Conservation (phyloP, 331 rosid genomes). For the Spiraea crenata region DNA sequence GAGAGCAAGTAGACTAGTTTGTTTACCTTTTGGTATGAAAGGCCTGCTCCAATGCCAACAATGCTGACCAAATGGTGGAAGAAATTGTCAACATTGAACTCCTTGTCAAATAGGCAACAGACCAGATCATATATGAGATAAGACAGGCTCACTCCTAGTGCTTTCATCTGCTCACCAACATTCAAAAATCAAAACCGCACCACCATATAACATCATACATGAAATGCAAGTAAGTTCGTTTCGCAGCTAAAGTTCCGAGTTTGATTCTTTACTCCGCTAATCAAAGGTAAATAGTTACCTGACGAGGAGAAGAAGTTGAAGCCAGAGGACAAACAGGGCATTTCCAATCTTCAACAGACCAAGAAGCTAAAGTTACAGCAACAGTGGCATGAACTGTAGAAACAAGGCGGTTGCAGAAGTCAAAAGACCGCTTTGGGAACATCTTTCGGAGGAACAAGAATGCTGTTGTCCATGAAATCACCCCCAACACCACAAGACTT, state of each 20-base stretch:
- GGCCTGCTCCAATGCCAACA: conserved; percentile 72
- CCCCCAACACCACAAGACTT: conserved; percentile 47
- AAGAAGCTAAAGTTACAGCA: conserved; percentile 64
- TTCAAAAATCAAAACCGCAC: neutral
- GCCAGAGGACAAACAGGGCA: conserved; percentile 72
- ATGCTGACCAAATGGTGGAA: conserved; percentile 85
- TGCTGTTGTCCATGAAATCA: conserved; percentile 62
- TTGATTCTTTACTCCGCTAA: no score
- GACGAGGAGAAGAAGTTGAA: conserved; percentile 50
- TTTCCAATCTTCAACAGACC: conserved; percentile 69
- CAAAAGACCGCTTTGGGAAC: conserved; percentile 51
- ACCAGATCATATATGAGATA: conserved; percentile 70
- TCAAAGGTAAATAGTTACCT: conserved; percentile 34
- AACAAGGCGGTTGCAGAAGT: conserved; percentile 64
- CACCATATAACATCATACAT: neutral
- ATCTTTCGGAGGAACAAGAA: conserved; percentile 48
- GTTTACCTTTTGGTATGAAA: conserved; percentile 63
- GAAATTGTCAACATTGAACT: conserved; percentile 49
- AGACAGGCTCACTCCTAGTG: conserved; percentile 58
- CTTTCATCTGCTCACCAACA: conserved; percentile 50
- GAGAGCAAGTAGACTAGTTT: neutral
- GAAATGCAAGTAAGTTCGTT: no score
- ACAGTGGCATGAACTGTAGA: conserved; percentile 66
- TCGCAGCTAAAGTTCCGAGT: no score
- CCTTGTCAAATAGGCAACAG: conserved; percentile 68